phyloP scores from a whole-genome alignment of 2,329 filamentous ascomycete species.

The Xylariaceae sp. region DNA sequence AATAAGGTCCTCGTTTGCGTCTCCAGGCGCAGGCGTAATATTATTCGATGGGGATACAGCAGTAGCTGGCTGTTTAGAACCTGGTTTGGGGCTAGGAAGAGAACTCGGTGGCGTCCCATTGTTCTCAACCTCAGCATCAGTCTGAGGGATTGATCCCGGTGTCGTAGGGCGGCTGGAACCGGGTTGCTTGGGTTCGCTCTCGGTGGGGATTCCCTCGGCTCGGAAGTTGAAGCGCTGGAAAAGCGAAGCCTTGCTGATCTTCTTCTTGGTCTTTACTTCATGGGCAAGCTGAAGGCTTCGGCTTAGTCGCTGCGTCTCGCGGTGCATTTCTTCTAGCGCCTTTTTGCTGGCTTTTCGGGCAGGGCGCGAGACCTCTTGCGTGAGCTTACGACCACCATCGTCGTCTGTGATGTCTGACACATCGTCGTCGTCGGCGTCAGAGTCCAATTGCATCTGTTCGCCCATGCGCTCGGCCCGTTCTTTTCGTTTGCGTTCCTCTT shows the following conservation, averaged over 20 bases:
- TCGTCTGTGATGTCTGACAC: conserved; percentile 56
- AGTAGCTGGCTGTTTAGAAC: conserved; percentile 7
- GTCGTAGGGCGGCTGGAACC: conserved; percentile 54
- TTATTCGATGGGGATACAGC: conserved; percentile 10
- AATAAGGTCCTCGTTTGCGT: conserved; percentile 35
- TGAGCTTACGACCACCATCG: conserved; percentile 59
- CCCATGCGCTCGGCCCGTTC: conserved; percentile 39
- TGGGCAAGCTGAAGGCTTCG: conserved; percentile 88
- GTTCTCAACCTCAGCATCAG: conserved; percentile 48
- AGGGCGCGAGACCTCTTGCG: conserved; percentile 61
- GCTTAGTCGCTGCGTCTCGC: conserved; percentile 86
- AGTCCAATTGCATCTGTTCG: conserved; percentile 37
- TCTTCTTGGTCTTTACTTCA: conserved; percentile 85
- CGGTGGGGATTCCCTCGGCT: conserved; percentile 34
- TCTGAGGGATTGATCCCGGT: conserved; percentile 40
- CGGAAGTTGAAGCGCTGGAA: conserved; percentile 80
- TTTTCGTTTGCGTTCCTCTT: conserved; percentile 45
- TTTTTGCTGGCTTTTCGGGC: conserved; percentile 88
- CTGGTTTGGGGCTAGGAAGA: conserved; percentile 40
- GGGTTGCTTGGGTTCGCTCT: conserved; percentile 34
- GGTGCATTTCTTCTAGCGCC: conserved; percentile 88
- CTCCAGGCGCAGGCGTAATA: conserved; percentile 16
- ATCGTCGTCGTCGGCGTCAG: conserved; percentile 51
- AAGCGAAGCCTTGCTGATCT: conserved; percentile 75
- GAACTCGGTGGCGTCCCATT: conserved; percentile 70